A percentile compares a stretch with the other conserved stretches of the same genome.
phyloP scores from a whole-genome alignment of 2,329 filamentous ascomycete species.

The Microsporum audouinii region DNA sequence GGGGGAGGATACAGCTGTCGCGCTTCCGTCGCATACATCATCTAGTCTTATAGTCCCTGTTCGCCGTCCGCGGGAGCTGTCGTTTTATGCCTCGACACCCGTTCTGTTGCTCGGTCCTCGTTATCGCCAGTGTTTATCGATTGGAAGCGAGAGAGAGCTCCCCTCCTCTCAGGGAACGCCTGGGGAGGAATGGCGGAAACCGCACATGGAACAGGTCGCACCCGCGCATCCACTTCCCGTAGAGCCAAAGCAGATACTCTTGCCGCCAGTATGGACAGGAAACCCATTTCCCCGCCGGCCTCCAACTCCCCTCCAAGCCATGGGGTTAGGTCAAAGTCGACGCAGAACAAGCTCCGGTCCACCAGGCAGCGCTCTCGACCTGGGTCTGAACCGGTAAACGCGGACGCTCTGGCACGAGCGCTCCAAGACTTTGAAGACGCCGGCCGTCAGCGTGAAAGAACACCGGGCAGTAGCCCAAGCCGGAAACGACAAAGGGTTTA shows the following conservation, averaged over 20 bases:
- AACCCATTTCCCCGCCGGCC: slow-evolving; percentile 41
- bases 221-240: neutral
- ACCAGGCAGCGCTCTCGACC: slow-evolving; percentile 20
- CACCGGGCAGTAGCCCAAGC: slow-evolving; percentile 54
- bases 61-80: neutral
- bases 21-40: neutral
- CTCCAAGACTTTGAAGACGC: slow-evolving; percentile 51
- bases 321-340: slow-evolving; percentile 33
- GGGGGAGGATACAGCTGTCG: neutral
- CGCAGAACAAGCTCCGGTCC: slow-evolving; percentile 14
- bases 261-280: slow-evolving; percentile 10
- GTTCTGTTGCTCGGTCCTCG: neutral
- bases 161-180: neutral
- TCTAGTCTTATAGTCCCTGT: neutral
- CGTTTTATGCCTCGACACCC: neutral
- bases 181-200: slow-evolving; percentile 1
- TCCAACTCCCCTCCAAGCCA: slow-evolving; percentile 49
- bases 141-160: neutral
- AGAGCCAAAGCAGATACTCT: neutral
- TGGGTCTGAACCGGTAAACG: slow-evolving; percentile 45
- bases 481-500: slow-evolving; percentile 58
- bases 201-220: neutral
- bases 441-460: slow-evolving; percentile 48
- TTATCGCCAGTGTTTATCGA: neutral
- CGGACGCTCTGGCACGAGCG: slow-evolving; percentile 48